Conservation (phyloP, 1,284 basidiomycete genomes). For the Sanghuangporus baumii region DNA sequence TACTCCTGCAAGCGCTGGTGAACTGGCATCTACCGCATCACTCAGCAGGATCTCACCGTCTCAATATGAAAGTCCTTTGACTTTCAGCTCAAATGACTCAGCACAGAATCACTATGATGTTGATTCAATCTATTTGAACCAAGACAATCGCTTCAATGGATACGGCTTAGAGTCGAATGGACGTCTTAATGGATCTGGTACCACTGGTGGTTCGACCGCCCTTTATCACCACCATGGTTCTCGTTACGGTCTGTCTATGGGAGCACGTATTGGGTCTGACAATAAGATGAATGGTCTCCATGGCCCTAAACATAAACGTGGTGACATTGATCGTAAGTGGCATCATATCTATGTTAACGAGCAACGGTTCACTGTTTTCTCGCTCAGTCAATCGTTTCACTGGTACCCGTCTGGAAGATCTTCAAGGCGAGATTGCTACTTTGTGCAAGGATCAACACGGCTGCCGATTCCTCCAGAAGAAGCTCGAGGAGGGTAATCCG, state of each 20-base stretch:
- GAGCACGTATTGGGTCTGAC: slow-evolving; percentile 49
- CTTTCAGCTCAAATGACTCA: slow-evolving; percentile 54
- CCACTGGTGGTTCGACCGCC: slow-evolving; percentile 68
- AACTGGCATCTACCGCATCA: slow-evolving; percentile 52
- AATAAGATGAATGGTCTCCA: slow-evolving; percentile 84
- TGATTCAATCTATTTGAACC: slow-evolving; percentile 55
- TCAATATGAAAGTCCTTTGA: slow-evolving; percentile 47
- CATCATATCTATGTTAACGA: background rate
- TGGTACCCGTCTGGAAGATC: slow-evolving; percentile 91
- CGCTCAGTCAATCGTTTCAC: slow-evolving; percentile 85
- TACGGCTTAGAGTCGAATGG: slow-evolving; percentile 58
- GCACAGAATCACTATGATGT: slow-evolving; percentile 50
- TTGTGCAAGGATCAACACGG: slow-evolving; percentile 99
- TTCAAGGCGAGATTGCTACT: slow-evolving; percentile 89
- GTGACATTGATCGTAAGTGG: slow-evolving; percentile 89
- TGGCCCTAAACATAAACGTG: slow-evolving; percentile 89
- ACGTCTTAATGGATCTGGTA: slow-evolving; percentile 35
- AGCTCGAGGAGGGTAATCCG: slow-evolving; percentile 91
- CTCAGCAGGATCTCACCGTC: slow-evolving; percentile 58
- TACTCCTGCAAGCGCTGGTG: slow-evolving; percentile 40
- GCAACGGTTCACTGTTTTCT: slow-evolving; percentile 12
- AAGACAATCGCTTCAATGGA: slow-evolving; percentile 45
- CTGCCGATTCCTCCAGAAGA: slow-evolving; percentile 98
- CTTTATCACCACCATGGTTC: slow-evolving; percentile 76
- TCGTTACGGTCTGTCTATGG: slow-evolving; percentile 65